Conservation (phyloP, 768 basidiomycete species). For the Rhizopogon sp. region DNA sequence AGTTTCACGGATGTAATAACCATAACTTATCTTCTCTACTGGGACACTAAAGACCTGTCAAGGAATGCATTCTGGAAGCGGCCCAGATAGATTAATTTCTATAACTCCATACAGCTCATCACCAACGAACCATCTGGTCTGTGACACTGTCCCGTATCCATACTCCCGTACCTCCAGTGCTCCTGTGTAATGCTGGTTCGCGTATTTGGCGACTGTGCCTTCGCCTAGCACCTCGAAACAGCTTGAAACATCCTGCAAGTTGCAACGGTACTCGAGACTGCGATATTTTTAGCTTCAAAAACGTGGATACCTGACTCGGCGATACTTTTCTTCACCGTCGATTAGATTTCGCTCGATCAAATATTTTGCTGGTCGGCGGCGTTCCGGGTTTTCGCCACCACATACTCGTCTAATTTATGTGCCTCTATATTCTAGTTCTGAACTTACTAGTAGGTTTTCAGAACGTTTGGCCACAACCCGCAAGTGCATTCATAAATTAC, state of each 20-base stretch:
- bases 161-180: neutral
- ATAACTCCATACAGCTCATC: neutral
- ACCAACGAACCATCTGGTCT: neutral
- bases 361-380: no score
- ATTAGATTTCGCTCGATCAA: no score
- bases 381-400: no score
- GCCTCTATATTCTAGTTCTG: neutral
- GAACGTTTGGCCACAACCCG: neutral
- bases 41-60: neutral
- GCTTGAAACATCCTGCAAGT: no score
- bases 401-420: no score
- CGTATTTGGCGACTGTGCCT: neutral
- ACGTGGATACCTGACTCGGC: no score
- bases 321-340: no score
- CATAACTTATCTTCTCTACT: no score
- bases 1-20: no score
- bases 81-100: neutral
- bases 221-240: no score
- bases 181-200: neutral
- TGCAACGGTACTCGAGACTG: neutral
- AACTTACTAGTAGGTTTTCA: neutral
- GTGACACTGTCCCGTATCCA: neutral
- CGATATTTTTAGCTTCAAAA: neutral
- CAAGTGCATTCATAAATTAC: no score
- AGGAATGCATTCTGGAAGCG: neutral